Conservation (phyloP, 805 yeast species). For the Maudiozyma saulgeensis region DNA sequence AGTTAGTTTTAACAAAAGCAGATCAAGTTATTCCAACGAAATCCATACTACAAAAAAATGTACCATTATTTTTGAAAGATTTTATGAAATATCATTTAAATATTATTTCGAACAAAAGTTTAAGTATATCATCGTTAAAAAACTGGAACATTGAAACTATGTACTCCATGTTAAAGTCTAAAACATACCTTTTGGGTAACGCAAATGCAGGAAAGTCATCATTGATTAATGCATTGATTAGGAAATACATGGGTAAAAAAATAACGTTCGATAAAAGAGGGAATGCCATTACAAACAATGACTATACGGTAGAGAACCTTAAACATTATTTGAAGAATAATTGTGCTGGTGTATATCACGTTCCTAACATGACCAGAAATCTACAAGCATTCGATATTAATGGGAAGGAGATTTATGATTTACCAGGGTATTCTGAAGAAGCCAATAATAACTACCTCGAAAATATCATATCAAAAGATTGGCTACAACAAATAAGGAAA, state of each 20-base stretch:
- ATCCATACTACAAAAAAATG: constrained; percentile 16
- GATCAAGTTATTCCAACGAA: constrained; percentile 25
- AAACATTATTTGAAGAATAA: constrained; percentile 12
- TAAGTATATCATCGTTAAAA: constrained; percentile 19
- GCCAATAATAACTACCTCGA: constrained; percentile 19
- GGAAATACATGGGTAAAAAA: constrained; percentile 16
- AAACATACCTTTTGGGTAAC: constrained; percentile 49
- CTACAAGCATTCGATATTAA: constrained; percentile 33
- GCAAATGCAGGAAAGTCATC: constrained; percentile 67
- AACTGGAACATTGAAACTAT: constrained; percentile 23
- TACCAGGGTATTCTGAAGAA: constrained; percentile 32
- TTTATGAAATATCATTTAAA: constrained; percentile 24
- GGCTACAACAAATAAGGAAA: constrained; percentile 25
- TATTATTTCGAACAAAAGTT: constrained; percentile 20
- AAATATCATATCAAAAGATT: constrained; percentile 20
- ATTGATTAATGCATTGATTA: constrained; percentile 41
- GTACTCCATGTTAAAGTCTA: constrained; percentile 15
- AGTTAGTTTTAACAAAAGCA: constrained; percentile 23
- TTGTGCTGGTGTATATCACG: constrained; percentile 31
- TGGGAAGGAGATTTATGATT: constrained; percentile 28
- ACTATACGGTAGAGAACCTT: constrained; percentile 1
- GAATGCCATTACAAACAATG: constrained; percentile 3
- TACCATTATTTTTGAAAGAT: constrained; percentile 26
- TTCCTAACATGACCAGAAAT: constrained; percentile 68
- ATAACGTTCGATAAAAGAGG: constrained; percentile 6